Evolutionary conservation across 83 land plant species (phyloP).

Genomic region (Thuja plicata): DNA sequence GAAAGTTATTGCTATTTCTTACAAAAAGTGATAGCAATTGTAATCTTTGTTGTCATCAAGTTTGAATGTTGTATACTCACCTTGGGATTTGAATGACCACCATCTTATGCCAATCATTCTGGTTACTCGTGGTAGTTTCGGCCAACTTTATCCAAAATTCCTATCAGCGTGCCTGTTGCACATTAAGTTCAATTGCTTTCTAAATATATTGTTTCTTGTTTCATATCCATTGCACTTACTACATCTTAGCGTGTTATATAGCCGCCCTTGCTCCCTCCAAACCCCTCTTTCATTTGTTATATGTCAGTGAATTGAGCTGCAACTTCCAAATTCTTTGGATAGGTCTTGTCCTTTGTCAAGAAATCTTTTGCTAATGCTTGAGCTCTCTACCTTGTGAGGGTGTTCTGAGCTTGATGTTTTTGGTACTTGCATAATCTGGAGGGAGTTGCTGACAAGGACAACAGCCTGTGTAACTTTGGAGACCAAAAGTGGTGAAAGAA

Average conservation of each 20-base stretch:
- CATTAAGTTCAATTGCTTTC: too few relatives aligned
- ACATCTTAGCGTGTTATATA: not conserved
- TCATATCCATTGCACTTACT: not conserved
- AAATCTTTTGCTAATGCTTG: not conserved
- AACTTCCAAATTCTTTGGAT: not conserved
- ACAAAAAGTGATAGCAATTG: too few relatives aligned
- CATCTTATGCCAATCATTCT: too few relatives aligned
- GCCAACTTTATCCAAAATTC: too few relatives aligned
- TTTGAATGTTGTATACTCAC: too few relatives aligned
- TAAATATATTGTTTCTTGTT: not conserved
- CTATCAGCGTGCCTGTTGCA: too few relatives aligned
- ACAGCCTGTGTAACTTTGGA: constrained; percentile 30
- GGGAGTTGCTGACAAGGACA: not conserved
- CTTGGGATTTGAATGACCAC: too few relatives aligned
- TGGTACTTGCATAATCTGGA: too few relatives aligned
- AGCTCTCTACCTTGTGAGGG: not conserved
- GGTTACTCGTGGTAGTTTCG: too few relatives aligned
- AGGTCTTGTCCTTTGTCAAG: not conserved
- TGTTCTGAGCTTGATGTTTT: not conserved
- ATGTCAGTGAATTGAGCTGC: not conserved
- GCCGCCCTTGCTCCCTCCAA: not conserved
- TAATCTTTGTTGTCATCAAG: too few relatives aligned
- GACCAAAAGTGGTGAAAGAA: constrained; percentile 22
- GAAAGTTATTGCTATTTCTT: too few relatives aligned
- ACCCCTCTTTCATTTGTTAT: not conserved